Evolutionary conservation across 2,329 filamentous ascomycete species (phyloP).

Genomic region (Cladosporium cucumerinum): DNA sequence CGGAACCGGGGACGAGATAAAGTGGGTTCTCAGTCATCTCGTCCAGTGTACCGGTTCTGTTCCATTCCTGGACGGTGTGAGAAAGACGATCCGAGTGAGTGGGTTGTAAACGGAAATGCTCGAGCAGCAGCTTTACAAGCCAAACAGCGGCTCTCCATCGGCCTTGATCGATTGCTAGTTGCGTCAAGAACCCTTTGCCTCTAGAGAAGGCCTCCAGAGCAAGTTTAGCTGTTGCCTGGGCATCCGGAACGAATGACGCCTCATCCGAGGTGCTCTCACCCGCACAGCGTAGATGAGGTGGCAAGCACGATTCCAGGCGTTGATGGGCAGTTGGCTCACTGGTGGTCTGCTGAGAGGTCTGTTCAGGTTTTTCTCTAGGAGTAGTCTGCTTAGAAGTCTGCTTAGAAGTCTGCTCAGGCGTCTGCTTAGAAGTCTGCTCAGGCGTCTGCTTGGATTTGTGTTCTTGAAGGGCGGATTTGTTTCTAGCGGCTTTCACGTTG

Average conservation of each 20-base stretch:
- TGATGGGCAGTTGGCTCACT: neutral
- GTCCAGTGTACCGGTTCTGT: conserved; percentile 18
- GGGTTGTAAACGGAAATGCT: conserved; percentile 25
- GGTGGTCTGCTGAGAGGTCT: neutral
- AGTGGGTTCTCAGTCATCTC: conserved; percentile 18
- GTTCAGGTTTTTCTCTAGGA: neutral
- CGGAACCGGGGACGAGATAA: neutral
- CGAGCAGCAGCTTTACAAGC: conserved; percentile 44
- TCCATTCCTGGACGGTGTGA: conserved; percentile 14
- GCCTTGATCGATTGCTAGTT: conserved; percentile 37
- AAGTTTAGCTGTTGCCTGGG: neutral
- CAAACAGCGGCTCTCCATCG: conserved; percentile 46
- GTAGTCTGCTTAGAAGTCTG: neutral
- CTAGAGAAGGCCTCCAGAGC: neutral
- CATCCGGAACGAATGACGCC: neutral
- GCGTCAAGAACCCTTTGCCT: neutral
- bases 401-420: neutral
- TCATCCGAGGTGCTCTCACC: neutral
- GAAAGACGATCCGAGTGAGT: neutral
- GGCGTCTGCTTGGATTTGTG: neutral
- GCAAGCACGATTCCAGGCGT: conserved; percentile 38
- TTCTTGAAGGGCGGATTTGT: neutral
- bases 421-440: neutral
- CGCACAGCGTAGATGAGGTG: conserved; percentile 29
- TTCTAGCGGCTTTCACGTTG: neutral